Conservation (phyloP, 352 stramenopile genomes). For the Blastocystis sp. region DNA sequence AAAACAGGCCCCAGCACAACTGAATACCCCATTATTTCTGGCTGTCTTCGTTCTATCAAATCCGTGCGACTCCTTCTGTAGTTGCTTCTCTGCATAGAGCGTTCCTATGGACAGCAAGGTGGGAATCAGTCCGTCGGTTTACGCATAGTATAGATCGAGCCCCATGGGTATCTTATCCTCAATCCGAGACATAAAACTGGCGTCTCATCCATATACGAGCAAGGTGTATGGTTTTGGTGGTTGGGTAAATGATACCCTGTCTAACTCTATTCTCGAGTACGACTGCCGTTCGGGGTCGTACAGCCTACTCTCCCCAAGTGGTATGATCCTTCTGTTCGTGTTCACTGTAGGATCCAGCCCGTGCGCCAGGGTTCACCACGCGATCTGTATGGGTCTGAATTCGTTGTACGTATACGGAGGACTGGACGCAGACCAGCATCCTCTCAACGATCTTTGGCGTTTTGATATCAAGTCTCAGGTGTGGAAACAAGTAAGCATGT, state of each 20-base stretch:
- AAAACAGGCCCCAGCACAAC: too few relatives aligned
- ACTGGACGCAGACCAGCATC: neutral
- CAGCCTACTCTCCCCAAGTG: neutral
- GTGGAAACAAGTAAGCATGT: neutral
- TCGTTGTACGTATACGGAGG: slow-evolving; percentile 11
- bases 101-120: too few relatives aligned
- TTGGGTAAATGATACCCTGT: neutral
- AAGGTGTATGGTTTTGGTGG: neutral
- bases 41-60: too few relatives aligned
- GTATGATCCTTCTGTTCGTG: neutral
- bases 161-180: too few relatives aligned
- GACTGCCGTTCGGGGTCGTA: neutral
- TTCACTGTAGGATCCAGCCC: neutral
- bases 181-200: neutral
- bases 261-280: slow-evolving; percentile 8
- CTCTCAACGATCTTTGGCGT: slow-evolving; percentile 2
- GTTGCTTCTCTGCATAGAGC: too few relatives aligned
- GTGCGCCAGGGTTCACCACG: neutral
- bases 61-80: too few relatives aligned
- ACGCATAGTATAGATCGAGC: too few relatives aligned
- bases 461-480: neutral
- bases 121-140: too few relatives aligned
- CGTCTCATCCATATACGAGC: neutral
- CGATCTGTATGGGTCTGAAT: neutral
- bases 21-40: too few relatives aligned